Percentiles rank a stretch among this genome's conserved stretches.
Evolutionary conservation across 345 rosid species (phyloP).

Genomic region (Crucihimalaya himalaica): DNA sequence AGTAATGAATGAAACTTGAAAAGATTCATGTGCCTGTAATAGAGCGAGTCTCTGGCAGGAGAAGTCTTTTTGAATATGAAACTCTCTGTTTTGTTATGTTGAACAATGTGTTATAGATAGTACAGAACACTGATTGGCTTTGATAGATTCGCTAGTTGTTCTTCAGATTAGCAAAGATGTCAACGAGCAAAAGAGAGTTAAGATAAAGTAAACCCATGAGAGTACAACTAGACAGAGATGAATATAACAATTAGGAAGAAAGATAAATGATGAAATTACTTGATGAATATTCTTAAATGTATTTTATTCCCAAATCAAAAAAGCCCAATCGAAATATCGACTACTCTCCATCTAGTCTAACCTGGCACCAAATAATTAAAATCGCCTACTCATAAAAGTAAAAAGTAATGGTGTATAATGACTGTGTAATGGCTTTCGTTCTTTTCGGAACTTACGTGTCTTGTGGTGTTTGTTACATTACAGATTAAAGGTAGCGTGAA

Average conservation of each 20-base stretch:
- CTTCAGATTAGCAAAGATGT: neutral
- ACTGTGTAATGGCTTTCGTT: conserved; percentile 33
- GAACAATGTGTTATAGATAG: neutral
- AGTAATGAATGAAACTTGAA: neutral
- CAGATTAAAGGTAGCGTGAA: conserved; percentile 23
- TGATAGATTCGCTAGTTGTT: neutral
- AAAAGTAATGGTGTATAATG: conserved; percentile 26
- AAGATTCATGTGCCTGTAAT: neutral
- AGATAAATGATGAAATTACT: no score
- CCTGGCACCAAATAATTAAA: no score
- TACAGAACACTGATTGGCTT: neutral
- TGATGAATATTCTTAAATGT: no score
- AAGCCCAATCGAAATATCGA: no score
- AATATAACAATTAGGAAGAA: no score
- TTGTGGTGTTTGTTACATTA: conserved; percentile 13
- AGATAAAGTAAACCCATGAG: no score
- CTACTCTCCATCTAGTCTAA: no score
- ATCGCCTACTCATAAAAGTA: neutral
- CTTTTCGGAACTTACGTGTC: conserved; percentile 27
- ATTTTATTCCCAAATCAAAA: no score
- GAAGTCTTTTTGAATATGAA: neutral
- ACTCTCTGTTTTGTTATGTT: neutral
- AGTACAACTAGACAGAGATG: no score
- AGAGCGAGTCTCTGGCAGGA: neutral
- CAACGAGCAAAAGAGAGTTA: neutral